Conservation (phyloP, 2,329 filamentous ascomycete species). For the Zalaria sp. region DNA sequence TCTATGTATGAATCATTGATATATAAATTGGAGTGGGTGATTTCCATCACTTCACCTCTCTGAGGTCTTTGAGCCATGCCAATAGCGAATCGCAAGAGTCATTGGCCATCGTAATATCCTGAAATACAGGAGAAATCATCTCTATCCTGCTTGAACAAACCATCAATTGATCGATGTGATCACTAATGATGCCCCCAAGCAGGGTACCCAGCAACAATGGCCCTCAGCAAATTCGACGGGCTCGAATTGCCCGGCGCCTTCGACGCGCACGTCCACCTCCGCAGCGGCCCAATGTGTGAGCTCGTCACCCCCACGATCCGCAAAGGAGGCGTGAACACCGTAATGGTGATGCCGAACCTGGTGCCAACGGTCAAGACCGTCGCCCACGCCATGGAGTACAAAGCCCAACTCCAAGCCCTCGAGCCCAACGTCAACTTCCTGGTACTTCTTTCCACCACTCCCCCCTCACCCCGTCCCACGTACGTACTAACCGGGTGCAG, state of each 20-base stretch:
- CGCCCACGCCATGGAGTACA: constrained; percentile 31
- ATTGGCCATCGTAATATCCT: too few species aligned
- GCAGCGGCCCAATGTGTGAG: constrained; percentile 38
- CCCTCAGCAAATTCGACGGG: constrained; percentile 26
- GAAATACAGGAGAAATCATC: too few species aligned
- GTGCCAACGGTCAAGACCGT: constrained; percentile 37
- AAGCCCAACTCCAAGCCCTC: constrained; percentile 26
- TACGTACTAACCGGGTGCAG: background rate
- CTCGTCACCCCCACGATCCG: constrained; percentile 36
- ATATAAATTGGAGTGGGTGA: too few species aligned
- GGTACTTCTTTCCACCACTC: background rate
- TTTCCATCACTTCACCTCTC: too few species aligned
- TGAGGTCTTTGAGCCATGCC: too few species aligned
- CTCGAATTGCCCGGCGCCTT: constrained; percentile 34
- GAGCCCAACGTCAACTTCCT: constrained; percentile 36
- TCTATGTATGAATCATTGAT: too few species aligned
- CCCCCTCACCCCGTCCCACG: too few species aligned
- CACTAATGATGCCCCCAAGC: too few species aligned
- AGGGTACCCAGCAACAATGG: constrained; percentile 11
- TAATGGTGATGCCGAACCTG: constrained; percentile 41
- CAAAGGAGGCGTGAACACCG: constrained; percentile 36
- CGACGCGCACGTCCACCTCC: constrained; percentile 37
- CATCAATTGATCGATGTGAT: too few species aligned
- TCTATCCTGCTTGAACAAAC: too few species aligned
- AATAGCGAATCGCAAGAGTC: too few species aligned